Evolutionary conservation across 108 stramenopile genomes (phyloP).

Genomic region (Fistulifera solaris): DNA sequence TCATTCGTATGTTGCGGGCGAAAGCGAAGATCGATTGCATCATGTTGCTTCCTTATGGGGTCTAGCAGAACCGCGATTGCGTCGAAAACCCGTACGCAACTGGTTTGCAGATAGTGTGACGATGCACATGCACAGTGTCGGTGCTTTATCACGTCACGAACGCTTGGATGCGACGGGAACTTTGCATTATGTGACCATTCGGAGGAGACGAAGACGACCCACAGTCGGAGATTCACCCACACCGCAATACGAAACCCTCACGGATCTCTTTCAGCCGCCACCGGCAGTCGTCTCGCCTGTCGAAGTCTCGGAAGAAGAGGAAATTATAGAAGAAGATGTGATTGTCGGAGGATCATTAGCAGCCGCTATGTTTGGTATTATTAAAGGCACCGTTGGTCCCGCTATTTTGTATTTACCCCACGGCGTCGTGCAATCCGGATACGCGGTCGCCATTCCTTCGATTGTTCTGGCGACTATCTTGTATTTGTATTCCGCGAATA

Average conservation of each 20-base stretch:
- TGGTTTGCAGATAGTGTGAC: not conserved
- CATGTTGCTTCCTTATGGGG: too few relatives aligned
- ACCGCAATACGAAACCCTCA: constrained; percentile 3
- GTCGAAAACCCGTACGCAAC: too few relatives aligned
- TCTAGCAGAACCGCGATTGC: too few relatives aligned
- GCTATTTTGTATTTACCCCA: constrained; percentile 50
- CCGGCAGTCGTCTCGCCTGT: constrained; percentile 1
- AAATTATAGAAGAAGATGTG: constrained; percentile 3
- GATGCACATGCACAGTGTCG: constrained; percentile 13
- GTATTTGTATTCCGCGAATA: constrained; percentile 21
- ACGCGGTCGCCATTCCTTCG: constrained; percentile 28
- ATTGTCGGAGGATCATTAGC: constrained; percentile 21
- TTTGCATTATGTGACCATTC: constrained; percentile 8
- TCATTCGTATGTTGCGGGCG: too few relatives aligned
- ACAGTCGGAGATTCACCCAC: too few relatives aligned
- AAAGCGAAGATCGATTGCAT: too few relatives aligned
- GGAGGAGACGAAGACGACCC: not conserved
- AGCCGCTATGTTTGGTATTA: constrained; percentile 35
- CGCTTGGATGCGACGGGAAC: constrained; percentile 8
- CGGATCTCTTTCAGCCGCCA: constrained; percentile 8
- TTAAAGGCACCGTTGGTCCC: constrained; percentile 47
- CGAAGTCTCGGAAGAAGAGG: constrained; percentile 16
- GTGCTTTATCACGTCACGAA: constrained; percentile 6
- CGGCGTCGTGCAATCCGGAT: constrained; percentile 36
- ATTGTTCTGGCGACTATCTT: constrained; percentile 18